phyloP scores from a whole-genome alignment of 2,329 filamentous ascomycete genomes.

The Scytalidium lignicola region DNA sequence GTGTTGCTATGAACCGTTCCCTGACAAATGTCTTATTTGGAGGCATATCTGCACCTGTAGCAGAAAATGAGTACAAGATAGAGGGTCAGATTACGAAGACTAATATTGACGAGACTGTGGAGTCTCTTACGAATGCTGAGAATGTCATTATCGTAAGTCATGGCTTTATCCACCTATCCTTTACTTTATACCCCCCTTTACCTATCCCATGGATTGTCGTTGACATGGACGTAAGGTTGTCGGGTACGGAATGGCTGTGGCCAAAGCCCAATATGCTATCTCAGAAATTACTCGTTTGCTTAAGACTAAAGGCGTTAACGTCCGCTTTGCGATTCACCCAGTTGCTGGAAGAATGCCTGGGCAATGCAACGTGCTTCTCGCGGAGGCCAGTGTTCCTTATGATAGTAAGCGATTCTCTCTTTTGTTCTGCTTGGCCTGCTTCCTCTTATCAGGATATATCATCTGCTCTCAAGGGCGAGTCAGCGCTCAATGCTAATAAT shows the following conservation, averaged over 20 bases:
- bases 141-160: slow-evolving; percentile 70
- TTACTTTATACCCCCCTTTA: no score
- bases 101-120: slow-evolving; percentile 73
- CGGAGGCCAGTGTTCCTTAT: slow-evolving; percentile 83
- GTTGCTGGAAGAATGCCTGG: slow-evolving; percentile 90
- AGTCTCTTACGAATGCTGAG: slow-evolving; percentile 69
- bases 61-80: slow-evolving; percentile 62
- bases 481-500: slow-evolving; percentile 15
- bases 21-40: slow-evolving; percentile 88
- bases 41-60: slow-evolving; percentile 62
- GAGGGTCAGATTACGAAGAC: slow-evolving; percentile 76
- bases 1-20: slow-evolving; percentile 86
- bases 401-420: slow-evolving; percentile 49
- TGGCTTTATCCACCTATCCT: neutral
- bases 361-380: slow-evolving; percentile 86
- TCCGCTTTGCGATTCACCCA: slow-evolving; percentile 85
- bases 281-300: slow-evolving; percentile 73
- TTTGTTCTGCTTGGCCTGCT: no score
- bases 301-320: slow-evolving; percentile 70
- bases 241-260: slow-evolving; percentile 91
- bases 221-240: slow-evolving; percentile 45
- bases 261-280: slow-evolving; percentile 88
- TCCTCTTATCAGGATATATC: no score
- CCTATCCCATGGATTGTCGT: no score
- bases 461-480: no score